Evolutionary conservation across 768 basidiomycete species (phyloP).

Genomic region (Leccinum arenicola): DNA sequence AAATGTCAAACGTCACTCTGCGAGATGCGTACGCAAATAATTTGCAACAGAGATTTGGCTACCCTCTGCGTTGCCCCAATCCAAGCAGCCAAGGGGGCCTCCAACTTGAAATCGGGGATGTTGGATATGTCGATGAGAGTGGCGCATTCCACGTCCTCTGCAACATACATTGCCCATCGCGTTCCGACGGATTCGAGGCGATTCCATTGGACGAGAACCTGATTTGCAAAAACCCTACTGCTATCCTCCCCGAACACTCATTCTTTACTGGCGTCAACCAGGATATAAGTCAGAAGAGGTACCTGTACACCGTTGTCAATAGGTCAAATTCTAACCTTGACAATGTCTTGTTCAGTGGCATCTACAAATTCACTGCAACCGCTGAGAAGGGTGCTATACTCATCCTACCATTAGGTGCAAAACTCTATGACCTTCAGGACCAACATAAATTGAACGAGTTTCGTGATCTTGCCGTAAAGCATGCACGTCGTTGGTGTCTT

Average conservation of each 20-base stretch:
- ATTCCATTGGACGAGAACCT: background rate
- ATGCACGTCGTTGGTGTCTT: background rate
- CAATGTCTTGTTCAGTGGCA: background rate
- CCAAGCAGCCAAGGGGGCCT: too few species aligned
- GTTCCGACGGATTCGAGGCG: background rate
- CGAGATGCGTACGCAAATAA: too few species aligned
- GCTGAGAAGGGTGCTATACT: conserved; percentile 1
- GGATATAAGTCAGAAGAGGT: too few species aligned
- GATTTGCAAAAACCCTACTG: background rate
- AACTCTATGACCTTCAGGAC: background rate
- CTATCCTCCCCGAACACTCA: too few species aligned
- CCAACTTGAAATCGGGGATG: conserved; percentile 22
- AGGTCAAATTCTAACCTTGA: background rate
- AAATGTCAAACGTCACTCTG: too few species aligned
- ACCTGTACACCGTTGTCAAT: too few species aligned
- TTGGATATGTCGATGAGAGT: conserved; percentile 27
- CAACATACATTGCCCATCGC: conserved; percentile 19
- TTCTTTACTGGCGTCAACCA: too few species aligned
- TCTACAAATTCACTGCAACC: background rate
- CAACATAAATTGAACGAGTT: background rate
- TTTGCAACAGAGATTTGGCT: too few species aligned
- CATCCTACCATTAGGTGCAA: conserved; percentile 6
- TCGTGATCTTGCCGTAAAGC: background rate
- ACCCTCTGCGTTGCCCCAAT: too few species aligned
- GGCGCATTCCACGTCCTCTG: conserved; percentile 33